These are phyloP conservation scores for Talinum fruticosum DNA, from an alignment of 148 eudicot species.

Conservation along the genomic window DNA sequence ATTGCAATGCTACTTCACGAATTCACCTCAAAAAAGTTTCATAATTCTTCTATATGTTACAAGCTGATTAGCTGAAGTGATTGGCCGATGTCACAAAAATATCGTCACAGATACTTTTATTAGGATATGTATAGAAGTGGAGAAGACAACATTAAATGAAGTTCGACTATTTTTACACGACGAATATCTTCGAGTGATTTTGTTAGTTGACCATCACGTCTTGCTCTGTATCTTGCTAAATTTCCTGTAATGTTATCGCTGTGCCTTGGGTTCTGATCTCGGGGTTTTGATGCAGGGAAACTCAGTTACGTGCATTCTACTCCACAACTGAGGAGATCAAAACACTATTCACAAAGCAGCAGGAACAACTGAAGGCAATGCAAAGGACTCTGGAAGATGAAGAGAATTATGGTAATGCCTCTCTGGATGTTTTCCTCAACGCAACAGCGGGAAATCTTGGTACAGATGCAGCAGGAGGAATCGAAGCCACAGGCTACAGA, in stretches of 20 bases:
- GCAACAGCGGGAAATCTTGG: constrained; percentile 24
- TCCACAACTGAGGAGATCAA: constrained; percentile 93
- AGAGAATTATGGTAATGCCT: constrained; percentile 68
- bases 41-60: background rate
- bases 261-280: constrained; percentile 14
- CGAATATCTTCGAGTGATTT: background rate
- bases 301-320: constrained; percentile 91
- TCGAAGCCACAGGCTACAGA: constrained; percentile 37
- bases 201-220: background rate
- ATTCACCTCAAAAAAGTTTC: background rate
- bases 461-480: constrained; percentile 23
- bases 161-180: background rate
- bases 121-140: background rate
- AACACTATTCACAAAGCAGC: constrained; percentile 71
- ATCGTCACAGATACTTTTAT: background rate
- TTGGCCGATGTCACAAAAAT: background rate
- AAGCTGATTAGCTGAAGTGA: background rate
- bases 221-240: background rate
- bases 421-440: constrained; percentile 52
- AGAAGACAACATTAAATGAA: background rate
- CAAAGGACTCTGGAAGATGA: constrained; percentile 91
- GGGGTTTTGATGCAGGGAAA: constrained; percentile 56
- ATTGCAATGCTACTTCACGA: background rate
- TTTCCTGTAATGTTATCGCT: background rate
- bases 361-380: constrained; percentile 91